Conservation (phyloP, 257 asterid species). For the Gentiana macrophylla region DNA sequence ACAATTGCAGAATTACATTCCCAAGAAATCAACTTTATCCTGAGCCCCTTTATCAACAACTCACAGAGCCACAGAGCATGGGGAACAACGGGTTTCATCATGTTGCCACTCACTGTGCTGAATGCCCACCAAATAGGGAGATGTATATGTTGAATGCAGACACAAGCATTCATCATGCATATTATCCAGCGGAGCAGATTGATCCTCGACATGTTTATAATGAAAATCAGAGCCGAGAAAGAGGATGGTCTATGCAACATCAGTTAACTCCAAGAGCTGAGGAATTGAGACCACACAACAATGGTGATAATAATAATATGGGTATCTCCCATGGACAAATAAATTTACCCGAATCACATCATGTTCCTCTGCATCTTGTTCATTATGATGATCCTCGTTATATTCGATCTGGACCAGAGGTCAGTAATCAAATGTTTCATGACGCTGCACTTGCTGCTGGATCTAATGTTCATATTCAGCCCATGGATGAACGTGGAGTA, state of each 20-base stretch:
- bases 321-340: slow-evolving; percentile 38
- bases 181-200: slow-evolving; percentile 47
- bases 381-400: slow-evolving; percentile 59
- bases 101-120: slow-evolving; percentile 46
- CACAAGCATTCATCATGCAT: slow-evolving; percentile 44
- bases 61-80: slow-evolving; percentile 35
- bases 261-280: slow-evolving; percentile 49
- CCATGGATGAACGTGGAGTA: slow-evolving; percentile 54
- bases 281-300: slow-evolving; percentile 47
- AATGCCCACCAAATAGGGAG: slow-evolving; percentile 71
- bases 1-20: slow-evolving; percentile 46
- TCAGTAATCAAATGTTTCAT: slow-evolving; percentile 50
- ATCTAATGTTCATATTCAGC: slow-evolving; percentile 43
- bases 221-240: slow-evolving; percentile 50
- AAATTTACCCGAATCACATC: slow-evolving; percentile 47
- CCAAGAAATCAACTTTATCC: slow-evolving; percentile 56
- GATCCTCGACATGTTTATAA: slow-evolving; percentile 48
- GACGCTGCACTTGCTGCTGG: slow-evolving; percentile 46
- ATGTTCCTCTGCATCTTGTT: slow-evolving; percentile 40
- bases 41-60: slow-evolving; percentile 42
- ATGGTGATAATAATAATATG: slow-evolving; percentile 51
- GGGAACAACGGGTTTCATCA: slow-evolving; percentile 65
- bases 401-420: slow-evolving; percentile 47
- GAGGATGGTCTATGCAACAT: slow-evolving; percentile 67
- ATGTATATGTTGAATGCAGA: slow-evolving; percentile 40